Conservation (phyloP, 106 monocot genomes). For the Iris macrosiphon region DNA sequence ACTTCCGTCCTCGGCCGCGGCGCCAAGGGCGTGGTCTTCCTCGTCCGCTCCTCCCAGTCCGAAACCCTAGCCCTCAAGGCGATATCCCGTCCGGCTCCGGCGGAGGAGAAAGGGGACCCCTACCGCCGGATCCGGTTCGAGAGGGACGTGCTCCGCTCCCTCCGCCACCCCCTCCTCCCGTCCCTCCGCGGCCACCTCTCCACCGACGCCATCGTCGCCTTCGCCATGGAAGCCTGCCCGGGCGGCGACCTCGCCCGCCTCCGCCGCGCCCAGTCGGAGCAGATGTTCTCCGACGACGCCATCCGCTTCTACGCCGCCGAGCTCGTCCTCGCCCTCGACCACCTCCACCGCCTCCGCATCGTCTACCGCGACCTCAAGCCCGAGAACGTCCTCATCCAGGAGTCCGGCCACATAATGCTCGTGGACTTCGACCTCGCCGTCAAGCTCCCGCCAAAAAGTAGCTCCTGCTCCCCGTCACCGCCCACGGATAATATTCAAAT, state of each 20-base stretch:
- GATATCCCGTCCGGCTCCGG: conserved; percentile 41
- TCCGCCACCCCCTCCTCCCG: conserved; percentile 75
- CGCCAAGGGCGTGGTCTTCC: conserved; percentile 93
- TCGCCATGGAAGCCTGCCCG: conserved; percentile 63
- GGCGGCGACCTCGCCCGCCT: conserved; percentile 69
- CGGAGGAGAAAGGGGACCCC: conserved; percentile 9
- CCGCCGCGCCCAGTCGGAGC: conserved; percentile 53
- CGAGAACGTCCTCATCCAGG: conserved; percentile 85
- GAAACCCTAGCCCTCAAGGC: conserved; percentile 50
- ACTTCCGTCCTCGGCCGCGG: conserved; percentile 77
- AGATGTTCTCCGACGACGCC: conserved; percentile 70
- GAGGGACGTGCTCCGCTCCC: conserved; percentile 53
- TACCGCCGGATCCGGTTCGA: conserved; percentile 83
- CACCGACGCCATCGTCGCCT: conserved; percentile 73
- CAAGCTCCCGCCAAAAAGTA: conserved; percentile 17
- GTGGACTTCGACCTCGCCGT: conserved; percentile 97
- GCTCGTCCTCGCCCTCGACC: conserved; percentile 68
- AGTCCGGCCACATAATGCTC: conserved; percentile 82
- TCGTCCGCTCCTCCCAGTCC: conserved; percentile 18
- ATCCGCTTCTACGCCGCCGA: conserved; percentile 97
- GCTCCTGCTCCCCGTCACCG: background rate
- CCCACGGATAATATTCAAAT: background rate
- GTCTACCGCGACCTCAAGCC: conserved; percentile 96
- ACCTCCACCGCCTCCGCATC: conserved; percentile 71
- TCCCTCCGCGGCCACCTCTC: conserved; percentile 62